Evolutionary conservation across 306 rosid species (phyloP), one percentile per base, ranked within the genome.

Genomic region (Potentilla sterilis): DNA sequence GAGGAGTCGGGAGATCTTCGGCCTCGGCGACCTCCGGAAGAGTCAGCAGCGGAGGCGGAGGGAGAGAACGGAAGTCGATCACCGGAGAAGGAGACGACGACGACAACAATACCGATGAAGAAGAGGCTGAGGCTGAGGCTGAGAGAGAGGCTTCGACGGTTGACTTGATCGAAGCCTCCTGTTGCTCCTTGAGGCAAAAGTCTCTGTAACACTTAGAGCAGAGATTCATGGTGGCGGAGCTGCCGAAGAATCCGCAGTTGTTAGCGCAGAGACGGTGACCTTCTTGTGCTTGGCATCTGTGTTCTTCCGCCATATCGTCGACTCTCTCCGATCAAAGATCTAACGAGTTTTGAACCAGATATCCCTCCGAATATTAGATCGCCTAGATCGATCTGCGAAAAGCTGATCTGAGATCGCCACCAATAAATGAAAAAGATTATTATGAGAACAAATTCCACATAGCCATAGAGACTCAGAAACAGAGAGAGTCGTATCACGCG

Each of bases 161-260:
- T 69, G 98, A 85, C 88, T 90, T 86, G 83, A 92, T 85, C 32
- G 96, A 85, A 74, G 91, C 94, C 64, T 89, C 80, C 46, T 87
- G 94, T 77, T 89, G 87, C 32, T 91, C 97, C 49, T 85, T 84
- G 63, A 86, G 83, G 51, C 79, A 86, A 48, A 87, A 44, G 51
- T 90, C 95, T 54, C 87, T 42, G 95, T 82, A 91, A 84, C 98
- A 94, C 80, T 94, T 87, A 81, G 98, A 88, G 74, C 98, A 94
- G 85, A 94, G 91, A 70, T 91, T 73, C 98, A 94, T 91, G 77
- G 97, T 94, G 37, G 96, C 87, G 1, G 98, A 72, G 67, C 93
- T 91, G 4, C 97, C 98, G 58, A 91, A 94, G 88, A 94, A 94
- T 52, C 98, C 98, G 72, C 98, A 94, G 83, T 91, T 94, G 82